Conservation (phyloP, 768 basidiomycete species). For the Cytidiella melzeri region DNA sequence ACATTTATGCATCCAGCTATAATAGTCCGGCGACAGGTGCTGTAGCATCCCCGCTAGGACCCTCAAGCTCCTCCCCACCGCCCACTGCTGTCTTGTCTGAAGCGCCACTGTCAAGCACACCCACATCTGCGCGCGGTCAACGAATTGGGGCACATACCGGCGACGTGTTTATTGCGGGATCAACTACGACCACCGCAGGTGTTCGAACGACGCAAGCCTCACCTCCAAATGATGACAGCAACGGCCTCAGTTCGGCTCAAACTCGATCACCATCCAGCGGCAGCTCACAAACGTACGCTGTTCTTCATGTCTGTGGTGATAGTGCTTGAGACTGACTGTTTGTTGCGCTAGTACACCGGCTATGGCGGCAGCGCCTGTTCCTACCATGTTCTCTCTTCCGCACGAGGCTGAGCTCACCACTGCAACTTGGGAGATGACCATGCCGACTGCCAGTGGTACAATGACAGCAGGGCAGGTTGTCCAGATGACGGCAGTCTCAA, state of each 20-base stretch:
- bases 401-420: not conserved
- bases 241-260: not conserved
- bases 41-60: not conserved
- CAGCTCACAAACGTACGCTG: not conserved
- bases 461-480: constrained; percentile 3
- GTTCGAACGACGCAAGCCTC: not conserved
- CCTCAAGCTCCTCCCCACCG: too few species aligned
- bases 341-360: not conserved
- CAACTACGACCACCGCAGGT: not conserved
- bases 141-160: too few species aligned
- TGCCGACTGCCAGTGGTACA: constrained; percentile 1
- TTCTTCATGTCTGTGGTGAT: not conserved
- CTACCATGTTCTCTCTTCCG: not conserved
- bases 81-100: too few species aligned
- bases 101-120: too few species aligned
- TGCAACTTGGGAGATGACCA: not conserved
- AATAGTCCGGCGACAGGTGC: not conserved
- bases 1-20: not conserved
- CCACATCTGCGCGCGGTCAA: too few species aligned
- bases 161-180: not conserved
- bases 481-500: not conserved
- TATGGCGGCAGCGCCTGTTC: not conserved
- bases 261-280: not conserved
- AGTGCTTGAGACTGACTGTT: not conserved
- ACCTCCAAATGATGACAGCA: not conserved